These are phyloP conservation scores for Physocladia obscura DNA, from an alignment of 192 early-diverging fungal genomes.

Conservation along the genomic window DNA sequence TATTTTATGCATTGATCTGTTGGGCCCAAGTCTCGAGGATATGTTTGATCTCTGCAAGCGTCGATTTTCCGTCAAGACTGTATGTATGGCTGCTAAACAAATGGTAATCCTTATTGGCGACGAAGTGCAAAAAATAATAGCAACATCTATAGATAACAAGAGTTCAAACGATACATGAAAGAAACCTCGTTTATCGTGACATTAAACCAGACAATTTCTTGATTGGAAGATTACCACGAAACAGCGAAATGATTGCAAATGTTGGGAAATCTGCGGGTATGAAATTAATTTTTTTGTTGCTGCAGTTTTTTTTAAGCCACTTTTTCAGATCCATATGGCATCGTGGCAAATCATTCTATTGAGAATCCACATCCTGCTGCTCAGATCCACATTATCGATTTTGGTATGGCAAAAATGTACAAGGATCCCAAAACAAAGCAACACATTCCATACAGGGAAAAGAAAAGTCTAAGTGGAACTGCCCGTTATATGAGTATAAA, in stretches of 20 bases:
- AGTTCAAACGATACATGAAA: conserved; percentile 90
- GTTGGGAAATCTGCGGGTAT: not conserved
- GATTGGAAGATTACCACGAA: conserved; percentile 72
- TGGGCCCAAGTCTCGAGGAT: conserved; percentile 92
- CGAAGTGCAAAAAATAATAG: not conserved
- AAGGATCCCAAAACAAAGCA: conserved; percentile 92
- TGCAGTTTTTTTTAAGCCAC: not conserved
- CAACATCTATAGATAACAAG: conserved; percentile 65
- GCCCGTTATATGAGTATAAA: conserved; percentile 99
- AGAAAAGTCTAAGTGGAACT: conserved; percentile 78
- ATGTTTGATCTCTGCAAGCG: conserved; percentile 94
- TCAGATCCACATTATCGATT: conserved; percentile 89
- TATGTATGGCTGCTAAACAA: conserved; percentile 91
- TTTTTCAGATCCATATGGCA: conserved; percentile 28
- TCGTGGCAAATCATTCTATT: conserved; percentile 56
- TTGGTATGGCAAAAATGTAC: conserved; percentile 99
- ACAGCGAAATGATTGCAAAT: conserved; percentile 25
- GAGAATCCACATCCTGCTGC: conserved; percentile 59
- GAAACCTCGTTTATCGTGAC: conserved; percentile 93
- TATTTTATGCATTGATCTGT: conserved; percentile 89
- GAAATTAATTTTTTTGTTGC: not conserved
- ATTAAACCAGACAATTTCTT: conserved; percentile 99
- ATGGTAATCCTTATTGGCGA: conserved; percentile 65
- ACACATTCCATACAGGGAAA: conserved; percentile 97
- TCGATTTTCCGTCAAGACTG: conserved; percentile 89